Base-by-base conservation (phyloP, 305 asterid genomes). In the Fraxinus velutina region DNA sequence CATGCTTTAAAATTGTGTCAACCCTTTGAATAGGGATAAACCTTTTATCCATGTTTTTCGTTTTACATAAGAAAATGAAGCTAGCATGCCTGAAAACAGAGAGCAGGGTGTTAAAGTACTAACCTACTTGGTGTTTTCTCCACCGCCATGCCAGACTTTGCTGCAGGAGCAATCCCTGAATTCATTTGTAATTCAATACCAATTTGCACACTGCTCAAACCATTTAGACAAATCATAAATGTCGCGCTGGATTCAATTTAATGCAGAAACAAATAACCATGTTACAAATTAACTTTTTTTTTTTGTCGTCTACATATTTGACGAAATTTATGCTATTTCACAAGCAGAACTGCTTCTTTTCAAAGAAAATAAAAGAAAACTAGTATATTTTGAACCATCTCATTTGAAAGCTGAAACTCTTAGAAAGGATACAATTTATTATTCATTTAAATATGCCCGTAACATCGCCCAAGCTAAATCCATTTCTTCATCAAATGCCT, bases 91-190 rank as follows among this genome's bases (percentile, higher is more conserved):
- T 21, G 70, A 60, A 21, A 60, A 30, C 32, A 39, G n/a, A 79
- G 17, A 79, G 17, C 17, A 17, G 22, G 36, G 62, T 22, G 55
- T 81, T 50, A 55, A 60, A 80, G 19, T 57, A 79, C 89, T 85
- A 39, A 90, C 93, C 88, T 52, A 66, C 75, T 82, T 15, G 79
- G 81, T 22, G 90, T 55, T 29, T 86, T 80, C 87, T 84, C 89
- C 72, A 60, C 82, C 19, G 80, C 85, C 85, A 82, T 89, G 80
- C 79, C 74, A 79, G 79, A 82, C 79, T 80, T 79, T 34, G 70
- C 85, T 44, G 34, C 82, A 30, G 80, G 34, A 85, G 84, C 80
- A 80, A 76, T 82, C 60, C 76, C 85, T 8, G 90, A 80, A 81
- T 79, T 84, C 90, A 85, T 83, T 22, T 39, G 83, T 12, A 44